Conservation (phyloP, 306 rosid species). For the Begonia fuchsioides region DNA sequence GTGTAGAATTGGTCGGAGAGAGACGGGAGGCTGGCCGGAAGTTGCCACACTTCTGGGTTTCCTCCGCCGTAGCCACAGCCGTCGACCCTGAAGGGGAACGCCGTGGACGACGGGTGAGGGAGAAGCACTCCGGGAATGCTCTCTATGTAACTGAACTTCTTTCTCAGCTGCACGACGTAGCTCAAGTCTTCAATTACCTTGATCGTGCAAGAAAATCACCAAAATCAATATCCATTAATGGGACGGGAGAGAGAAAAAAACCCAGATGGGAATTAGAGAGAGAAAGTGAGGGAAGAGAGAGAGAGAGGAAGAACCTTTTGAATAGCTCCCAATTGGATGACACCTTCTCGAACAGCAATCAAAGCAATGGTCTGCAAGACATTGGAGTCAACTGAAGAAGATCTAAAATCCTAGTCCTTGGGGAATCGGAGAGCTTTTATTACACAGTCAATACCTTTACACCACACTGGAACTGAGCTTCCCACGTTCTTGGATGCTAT, state of each 20-base stretch:
- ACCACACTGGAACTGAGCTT: slow-evolving; percentile 98
- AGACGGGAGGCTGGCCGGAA: slow-evolving; percentile 17
- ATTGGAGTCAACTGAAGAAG: not conserved
- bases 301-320: slow-evolving; percentile 41
- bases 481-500: slow-evolving; percentile 99
- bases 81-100: slow-evolving; percentile 36
- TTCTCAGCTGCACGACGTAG: slow-evolving; percentile 64
- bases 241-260: slow-evolving; percentile 12
- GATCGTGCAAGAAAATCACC: slow-evolving; percentile 4
- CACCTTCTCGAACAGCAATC: slow-evolving; percentile 95
- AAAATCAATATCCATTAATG: not conserved
- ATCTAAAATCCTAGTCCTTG: not conserved
- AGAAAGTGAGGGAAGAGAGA: too few relatives aligned
- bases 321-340: slow-evolving; percentile 81
- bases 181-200: slow-evolving; percentile 83
- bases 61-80: slow-evolving; percentile 12
- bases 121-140: slow-evolving; percentile 94
- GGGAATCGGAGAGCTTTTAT: not conserved
- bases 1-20: slow-evolving; percentile 17
- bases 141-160: slow-evolving; percentile 83
- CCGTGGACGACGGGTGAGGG: slow-evolving; percentile 84
- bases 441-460: slow-evolving; percentile 44
- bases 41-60: slow-evolving; percentile 33
- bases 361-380: slow-evolving; percentile 79
- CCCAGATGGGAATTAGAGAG: too few relatives aligned